These are phyloP conservation scores for Penicillium angulare DNA, from an alignment of 495 filamentous ascomycete species.

Conservation along the genomic window DNA sequence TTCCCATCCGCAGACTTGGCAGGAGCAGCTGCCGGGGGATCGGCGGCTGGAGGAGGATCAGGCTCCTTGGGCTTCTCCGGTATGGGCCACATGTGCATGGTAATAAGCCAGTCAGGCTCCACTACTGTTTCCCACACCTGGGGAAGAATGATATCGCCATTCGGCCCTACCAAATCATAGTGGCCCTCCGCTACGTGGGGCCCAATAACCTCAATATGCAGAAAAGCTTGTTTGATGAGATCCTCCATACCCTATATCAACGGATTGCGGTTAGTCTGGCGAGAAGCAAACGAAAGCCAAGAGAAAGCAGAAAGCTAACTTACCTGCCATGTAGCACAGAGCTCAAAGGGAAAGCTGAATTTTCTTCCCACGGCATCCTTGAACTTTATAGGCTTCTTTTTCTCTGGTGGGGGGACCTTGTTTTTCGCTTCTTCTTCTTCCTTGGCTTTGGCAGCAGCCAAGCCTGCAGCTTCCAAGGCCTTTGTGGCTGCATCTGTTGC, in stretches of 20 bases:
- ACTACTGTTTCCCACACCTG: slow-evolving; percentile 84
- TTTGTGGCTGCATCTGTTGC: slow-evolving; percentile 10
- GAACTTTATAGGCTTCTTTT: slow-evolving; percentile 72
- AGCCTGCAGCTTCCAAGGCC: slow-evolving; percentile 2
- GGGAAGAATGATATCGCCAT: slow-evolving; percentile 85
- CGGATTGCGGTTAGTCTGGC: neutral
- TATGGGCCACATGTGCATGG: slow-evolving; percentile 98
- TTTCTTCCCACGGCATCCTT: slow-evolving; percentile 84
- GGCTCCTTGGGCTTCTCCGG: slow-evolving; percentile 53
- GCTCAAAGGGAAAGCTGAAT: slow-evolving; percentile 79
- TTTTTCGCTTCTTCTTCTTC: slow-evolving; percentile 11
- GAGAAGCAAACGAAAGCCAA: neutral
- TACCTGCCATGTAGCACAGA: slow-evolving; percentile 81
- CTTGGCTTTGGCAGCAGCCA: slow-evolving; percentile 10
- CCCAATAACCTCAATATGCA: slow-evolving; percentile 79
- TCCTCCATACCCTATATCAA: slow-evolving; percentile 71
- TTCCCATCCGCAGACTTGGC: slow-evolving; percentile 28
- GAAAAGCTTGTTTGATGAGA: slow-evolving; percentile 82
- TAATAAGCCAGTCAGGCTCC: slow-evolving; percentile 84
- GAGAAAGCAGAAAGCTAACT: slow-evolving; percentile 22
- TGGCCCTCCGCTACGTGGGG: slow-evolving; percentile 81
- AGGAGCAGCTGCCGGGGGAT: slow-evolving; percentile 14
- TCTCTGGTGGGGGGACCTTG: slow-evolving; percentile 36
- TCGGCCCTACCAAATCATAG: slow-evolving; percentile 80
- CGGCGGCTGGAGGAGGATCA: slow-evolving; percentile 33